Percentiles rank a stretch among this genome's conserved stretches.
Evolutionary conservation across 129 eudicot species (phyloP).

Genomic region (Kitagawia praeruptora): DNA sequence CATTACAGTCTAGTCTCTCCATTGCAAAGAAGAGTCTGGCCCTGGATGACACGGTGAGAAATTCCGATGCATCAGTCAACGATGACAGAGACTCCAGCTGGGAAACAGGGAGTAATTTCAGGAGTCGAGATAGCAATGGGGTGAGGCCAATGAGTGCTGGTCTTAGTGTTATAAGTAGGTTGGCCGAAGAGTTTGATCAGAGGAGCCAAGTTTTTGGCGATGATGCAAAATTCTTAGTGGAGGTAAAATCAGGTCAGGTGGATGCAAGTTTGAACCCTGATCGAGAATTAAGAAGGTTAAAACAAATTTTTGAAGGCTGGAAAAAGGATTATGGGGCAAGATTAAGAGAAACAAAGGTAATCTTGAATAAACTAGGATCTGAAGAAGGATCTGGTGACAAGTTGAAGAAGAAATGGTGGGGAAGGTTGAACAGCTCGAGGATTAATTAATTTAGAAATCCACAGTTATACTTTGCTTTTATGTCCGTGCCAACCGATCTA

Average conservation of each 20-base stretch:
- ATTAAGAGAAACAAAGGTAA: slow-evolving; percentile 72
- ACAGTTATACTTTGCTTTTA: neutral
- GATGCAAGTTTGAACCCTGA: slow-evolving; percentile 76
- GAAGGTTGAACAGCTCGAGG: slow-evolving; percentile 64
- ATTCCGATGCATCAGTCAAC: slow-evolving; percentile 42
- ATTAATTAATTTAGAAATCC: slow-evolving; percentile 23
- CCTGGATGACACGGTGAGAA: slow-evolving; percentile 35
- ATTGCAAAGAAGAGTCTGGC: slow-evolving; percentile 62
- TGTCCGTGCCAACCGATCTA: neutral
- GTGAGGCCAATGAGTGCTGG: slow-evolving; percentile 49
- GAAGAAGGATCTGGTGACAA: slow-evolving; percentile 54
- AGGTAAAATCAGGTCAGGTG: slow-evolving; percentile 76
- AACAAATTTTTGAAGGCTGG: slow-evolving; percentile 77
- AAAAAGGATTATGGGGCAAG: slow-evolving; percentile 76
- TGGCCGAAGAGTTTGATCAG: slow-evolving; percentile 91
- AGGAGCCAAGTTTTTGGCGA: slow-evolving; percentile 85
- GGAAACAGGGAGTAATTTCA: slow-evolving; percentile 32
- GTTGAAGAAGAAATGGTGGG: slow-evolving; percentile 76
- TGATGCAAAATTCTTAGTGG: slow-evolving; percentile 80
- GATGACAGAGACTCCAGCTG: slow-evolving; percentile 37
- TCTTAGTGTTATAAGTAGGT: slow-evolving; percentile 55
- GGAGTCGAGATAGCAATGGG: slow-evolving; percentile 37
- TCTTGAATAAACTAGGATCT: slow-evolving; percentile 52
- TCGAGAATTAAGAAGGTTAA: slow-evolving; percentile 58
- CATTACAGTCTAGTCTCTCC: slow-evolving; percentile 73